Evolutionary conservation across 345 rosid genomes (phyloP), one percentile per base, ranked within the genome.

Genomic region (Turnera subulata): DNA sequence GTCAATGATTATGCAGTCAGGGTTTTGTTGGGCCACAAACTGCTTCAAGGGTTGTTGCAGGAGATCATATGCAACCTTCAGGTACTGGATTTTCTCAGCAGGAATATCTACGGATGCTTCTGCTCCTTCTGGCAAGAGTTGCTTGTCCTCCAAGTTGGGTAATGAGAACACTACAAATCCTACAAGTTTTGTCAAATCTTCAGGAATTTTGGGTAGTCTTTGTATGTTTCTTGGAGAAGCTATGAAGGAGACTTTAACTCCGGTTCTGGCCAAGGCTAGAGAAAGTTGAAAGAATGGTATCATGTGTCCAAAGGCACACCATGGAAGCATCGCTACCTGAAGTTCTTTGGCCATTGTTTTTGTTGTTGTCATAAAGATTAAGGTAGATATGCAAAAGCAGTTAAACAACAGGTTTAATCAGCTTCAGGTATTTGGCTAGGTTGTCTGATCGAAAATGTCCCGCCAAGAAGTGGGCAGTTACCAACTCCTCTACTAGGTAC

Each of bases 81-180:
- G 33, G 55, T 55, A 38, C 16, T 40, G 73, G 1, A 63, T 25
- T 12, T 66, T 39, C 14, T 66, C 71, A 6, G 11, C 18, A 0
- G 73, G 59, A 45, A 77, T 11, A 53, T 77, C 82, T 4, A 64
- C 56, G 0, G 73, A 73, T 21, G 81, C 73, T 56, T 77, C 76
- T 10, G 61, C 64, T 0, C 61, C 71, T 17, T 60, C 35, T 0
- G 73, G 76, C 43, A 67, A 21, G 43, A 14, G 14, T n/a, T 15
- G 33, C 17, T 23, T 40, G 1, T 24, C 13, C 5, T 26, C 61
- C 4, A 46, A 10, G 1, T 15, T 9, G 13, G 82, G 78, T 22
- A 58, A 48, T 0, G 72, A 65, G 26, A 76, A 15, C 48, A 5
- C 48, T n/a, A 68, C 72, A 1, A 62, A 29, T 0, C 46, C 21